Conservation (phyloP, 495 filamentous ascomycete genomes). For the Cercophora newfieldiana region DNA sequence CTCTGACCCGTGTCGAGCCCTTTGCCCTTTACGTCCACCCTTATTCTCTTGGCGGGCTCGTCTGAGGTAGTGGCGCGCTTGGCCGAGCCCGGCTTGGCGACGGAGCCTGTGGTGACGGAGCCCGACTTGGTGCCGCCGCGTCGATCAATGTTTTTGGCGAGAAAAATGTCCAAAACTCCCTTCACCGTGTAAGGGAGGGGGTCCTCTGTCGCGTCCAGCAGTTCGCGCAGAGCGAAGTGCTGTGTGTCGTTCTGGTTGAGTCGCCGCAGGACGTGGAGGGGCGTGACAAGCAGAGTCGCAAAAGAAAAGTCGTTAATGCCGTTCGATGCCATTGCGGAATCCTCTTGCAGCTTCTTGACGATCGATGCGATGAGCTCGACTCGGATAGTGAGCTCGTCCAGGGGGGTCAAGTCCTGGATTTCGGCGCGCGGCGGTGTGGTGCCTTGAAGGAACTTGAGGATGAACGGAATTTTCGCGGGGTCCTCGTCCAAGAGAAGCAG, state of each 20-base stretch:
- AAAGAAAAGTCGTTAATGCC: slow-evolving; percentile 10
- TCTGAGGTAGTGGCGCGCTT: slow-evolving; percentile 6
- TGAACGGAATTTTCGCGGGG: slow-evolving; percentile 1
- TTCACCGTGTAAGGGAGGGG: not conserved
- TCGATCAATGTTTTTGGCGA: slow-evolving; percentile 6
- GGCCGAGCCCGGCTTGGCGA: not conserved
- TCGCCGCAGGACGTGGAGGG: slow-evolving; percentile 7
- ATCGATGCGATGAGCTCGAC: slow-evolving; percentile 4
- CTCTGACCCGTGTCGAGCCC: slow-evolving; percentile 1
- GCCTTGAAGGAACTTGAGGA: slow-evolving; percentile 11
- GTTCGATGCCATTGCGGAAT: not conserved
- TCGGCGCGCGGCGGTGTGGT: slow-evolving; percentile 3
- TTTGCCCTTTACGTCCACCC: slow-evolving; percentile 3
- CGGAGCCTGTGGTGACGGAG: not conserved
- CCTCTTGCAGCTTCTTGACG: not conserved
- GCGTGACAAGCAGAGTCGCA: slow-evolving; percentile 9
- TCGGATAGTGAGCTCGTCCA: slow-evolving; percentile 7
- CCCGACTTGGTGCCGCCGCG: not conserved
- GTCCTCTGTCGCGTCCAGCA: slow-evolving; percentile 4
- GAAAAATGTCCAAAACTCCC: slow-evolving; percentile 11
- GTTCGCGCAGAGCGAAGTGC: not conserved
- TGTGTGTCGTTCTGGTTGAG: not conserved
- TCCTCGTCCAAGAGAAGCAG: slow-evolving; percentile 5
- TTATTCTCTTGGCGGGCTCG: slow-evolving; percentile 1
- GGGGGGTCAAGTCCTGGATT: slow-evolving; percentile 6